A percentile compares a stretch with the other conserved stretches of the same genome.
Evolutionary conservation across 768 basidiomycete genomes (phyloP).

Genomic region (Rhizopogon vesiculosus): DNA sequence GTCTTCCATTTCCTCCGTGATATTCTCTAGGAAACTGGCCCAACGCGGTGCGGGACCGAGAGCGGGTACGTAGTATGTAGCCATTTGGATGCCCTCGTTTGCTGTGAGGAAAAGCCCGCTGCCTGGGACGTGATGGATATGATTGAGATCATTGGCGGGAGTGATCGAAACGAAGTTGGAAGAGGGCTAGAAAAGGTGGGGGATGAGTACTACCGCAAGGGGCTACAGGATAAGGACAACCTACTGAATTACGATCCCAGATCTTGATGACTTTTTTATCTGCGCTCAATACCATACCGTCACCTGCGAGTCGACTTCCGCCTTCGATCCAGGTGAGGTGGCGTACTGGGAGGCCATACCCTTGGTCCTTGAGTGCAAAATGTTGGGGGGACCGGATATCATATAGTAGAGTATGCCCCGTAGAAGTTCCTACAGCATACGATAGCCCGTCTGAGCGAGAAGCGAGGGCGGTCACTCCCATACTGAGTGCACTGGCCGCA

Average conservation of each 20-base stretch:
- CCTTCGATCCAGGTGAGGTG: constrained; percentile 88
- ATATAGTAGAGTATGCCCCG: constrained; percentile 91
- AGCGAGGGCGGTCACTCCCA: constrained; percentile 74
- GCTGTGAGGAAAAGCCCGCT: constrained; percentile 89
- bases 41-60: constrained; percentile 95
- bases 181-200: constrained; percentile 49
- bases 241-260: constrained; percentile 83
- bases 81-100: constrained; percentile 97
- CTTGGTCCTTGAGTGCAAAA: constrained; percentile 92
- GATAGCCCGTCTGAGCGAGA: constrained; percentile 87
- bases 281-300: constrained; percentile 84
- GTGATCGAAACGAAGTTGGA: constrained; percentile 91
- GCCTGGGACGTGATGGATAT: constrained; percentile 84
- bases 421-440: constrained; percentile 91
- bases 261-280: constrained; percentile 98
- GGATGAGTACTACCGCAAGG: constrained; percentile 4
- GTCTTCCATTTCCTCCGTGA: constrained; percentile 98
- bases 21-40: constrained; percentile 97
- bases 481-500: constrained; percentile 35
- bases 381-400: constrained; percentile 84
- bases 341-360: constrained; percentile 88
- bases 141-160: constrained; percentile 84
- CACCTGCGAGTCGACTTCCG: constrained; percentile 77
- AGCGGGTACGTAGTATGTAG: constrained; percentile 91
- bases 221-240: constrained; percentile 17